Percentiles rank a stretch among this genome's conserved stretches.
These are phyloP conservation scores for Colletotrichum orchidophilum DNA, from an alignment of 2,329 filamentous ascomycete species.

Conservation along the genomic window DNA sequence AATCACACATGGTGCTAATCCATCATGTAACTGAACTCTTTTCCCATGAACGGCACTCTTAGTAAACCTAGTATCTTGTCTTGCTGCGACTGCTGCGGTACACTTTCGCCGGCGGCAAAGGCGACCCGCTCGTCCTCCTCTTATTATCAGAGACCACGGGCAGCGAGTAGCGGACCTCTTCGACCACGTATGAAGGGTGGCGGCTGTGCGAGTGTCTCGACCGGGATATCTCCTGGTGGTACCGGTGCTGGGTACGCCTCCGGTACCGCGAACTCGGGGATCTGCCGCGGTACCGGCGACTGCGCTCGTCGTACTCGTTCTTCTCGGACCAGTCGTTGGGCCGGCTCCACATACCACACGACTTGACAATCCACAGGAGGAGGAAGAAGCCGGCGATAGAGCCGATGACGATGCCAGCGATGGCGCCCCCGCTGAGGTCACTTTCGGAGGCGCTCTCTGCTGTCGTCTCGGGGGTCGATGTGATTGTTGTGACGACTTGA, in stretches of 20 bases:
- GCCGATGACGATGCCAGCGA: conserved; percentile 62
- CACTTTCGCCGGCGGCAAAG: conserved; percentile 17
- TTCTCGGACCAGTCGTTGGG: conserved; percentile 18
- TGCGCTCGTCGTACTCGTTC: conserved; percentile 11
- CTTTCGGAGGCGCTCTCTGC: conserved; percentile 34
- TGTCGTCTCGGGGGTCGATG: conserved; percentile 33
- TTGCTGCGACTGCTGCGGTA: conserved; percentile 24
- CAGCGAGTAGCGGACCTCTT: conserved; percentile 31
- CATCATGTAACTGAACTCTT: background rate
- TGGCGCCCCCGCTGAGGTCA: conserved; percentile 56
- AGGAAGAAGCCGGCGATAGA: conserved; percentile 56
- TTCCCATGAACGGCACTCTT: background rate
- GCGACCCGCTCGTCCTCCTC: conserved; percentile 20
- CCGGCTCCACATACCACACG: conserved; percentile 42
- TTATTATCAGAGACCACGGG: conserved; percentile 24
- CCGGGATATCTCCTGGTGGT: conserved; percentile 30
- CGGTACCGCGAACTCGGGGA: conserved; percentile 21
- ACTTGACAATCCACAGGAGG: conserved; percentile 57
- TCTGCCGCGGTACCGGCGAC: conserved; percentile 18
- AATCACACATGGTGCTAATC: too few relatives aligned
- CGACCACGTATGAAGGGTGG: conserved; percentile 20
- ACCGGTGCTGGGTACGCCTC: conserved; percentile 10
- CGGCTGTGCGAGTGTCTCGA: background rate
- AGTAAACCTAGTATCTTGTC: conserved; percentile 14
- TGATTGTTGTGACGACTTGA: conserved; percentile 45